Base-by-base conservation (phyloP, 2,329 filamentous ascomycete genomes). In the Ophiocordyceps australis region DNA sequence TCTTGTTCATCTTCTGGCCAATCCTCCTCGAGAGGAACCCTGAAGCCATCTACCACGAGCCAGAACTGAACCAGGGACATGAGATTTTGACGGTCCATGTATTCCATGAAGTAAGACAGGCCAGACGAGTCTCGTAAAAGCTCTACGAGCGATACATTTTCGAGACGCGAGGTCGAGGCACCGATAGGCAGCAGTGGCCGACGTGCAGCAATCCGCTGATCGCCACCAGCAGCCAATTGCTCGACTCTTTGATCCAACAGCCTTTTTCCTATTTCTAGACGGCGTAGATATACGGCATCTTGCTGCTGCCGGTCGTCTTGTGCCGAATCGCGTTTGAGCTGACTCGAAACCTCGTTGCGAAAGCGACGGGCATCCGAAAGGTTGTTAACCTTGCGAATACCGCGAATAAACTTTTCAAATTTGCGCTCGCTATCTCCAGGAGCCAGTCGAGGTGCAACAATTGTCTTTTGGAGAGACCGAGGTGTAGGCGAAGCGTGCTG, bases 31-130 rank as follows among this genome's bases (percentile, higher is more conserved):
- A 98, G 56, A 1, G 89, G 91, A 38, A 91, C 93, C 22, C 91
- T 77, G 38, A 95, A 82, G 1, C 89, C 86, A 51, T 98, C 89
- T 5, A 95, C 89, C 4, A 95, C 89, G 21, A 98, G 74, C 83
- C 86, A 98, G 49, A 95, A 98, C 42, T 98, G 89, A 5, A 98
- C 85, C 24, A 94, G 56, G 10, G 78, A 67, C 75, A 95, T 86
- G 15, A 86, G 60, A 11, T 67, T 65, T 44, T 85, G 78, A 22
- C 89, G 74, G 46, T 98, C 89, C 89, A 98, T 98, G 42, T 83
- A 95, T 46, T 98, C 89, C 89, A 98, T 98, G 54, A 98, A 95
- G 46, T 93, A 98, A 3, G 89, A 95, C 7, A 98, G 60, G 1
- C 82, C 86, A 2, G 86, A 78, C 3, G 89, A 70, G 47, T 91